Evolutionary conservation across 2,329 filamentous ascomycete species (phyloP).

Genomic region (Aciculosporium take): DNA sequence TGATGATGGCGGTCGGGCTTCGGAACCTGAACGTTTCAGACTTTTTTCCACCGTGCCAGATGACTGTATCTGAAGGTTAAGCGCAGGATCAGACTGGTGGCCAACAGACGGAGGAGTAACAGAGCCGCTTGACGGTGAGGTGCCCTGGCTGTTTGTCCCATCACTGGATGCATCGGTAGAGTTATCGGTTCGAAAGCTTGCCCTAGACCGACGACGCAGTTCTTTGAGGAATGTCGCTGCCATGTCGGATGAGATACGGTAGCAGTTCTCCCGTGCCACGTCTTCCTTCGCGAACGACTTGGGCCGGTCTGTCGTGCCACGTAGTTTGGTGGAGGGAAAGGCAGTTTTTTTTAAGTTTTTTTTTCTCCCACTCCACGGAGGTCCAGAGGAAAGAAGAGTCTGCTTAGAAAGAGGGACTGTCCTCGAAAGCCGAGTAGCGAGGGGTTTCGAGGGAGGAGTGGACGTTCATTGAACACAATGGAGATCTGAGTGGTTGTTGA

Average conservation of each 20-base stretch:
- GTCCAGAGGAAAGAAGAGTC: background rate
- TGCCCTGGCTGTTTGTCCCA: constrained; percentile 40
- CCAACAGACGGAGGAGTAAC: constrained; percentile 62
- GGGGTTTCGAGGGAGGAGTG: background rate
- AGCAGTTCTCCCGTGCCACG: constrained; percentile 1
- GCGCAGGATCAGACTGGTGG: constrained; percentile 49
- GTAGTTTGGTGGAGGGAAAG: background rate
- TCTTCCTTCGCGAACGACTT: background rate
- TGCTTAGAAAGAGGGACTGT: background rate
- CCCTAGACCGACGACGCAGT: constrained; percentile 61
- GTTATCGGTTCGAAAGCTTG: constrained; percentile 54
- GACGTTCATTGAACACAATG: background rate
- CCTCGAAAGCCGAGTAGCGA: background rate
- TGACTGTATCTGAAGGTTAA: constrained; percentile 46
- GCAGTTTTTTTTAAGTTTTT: too few species aligned
- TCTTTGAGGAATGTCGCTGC: constrained; percentile 58
- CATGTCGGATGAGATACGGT: constrained; percentile 25
- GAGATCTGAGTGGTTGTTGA: background rate
- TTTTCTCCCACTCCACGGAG: too few species aligned
- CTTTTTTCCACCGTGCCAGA: constrained; percentile 10
- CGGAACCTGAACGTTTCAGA: constrained; percentile 8
- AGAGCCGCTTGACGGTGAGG: constrained; percentile 52
- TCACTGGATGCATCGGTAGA: constrained; percentile 50
- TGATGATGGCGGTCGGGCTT: constrained; percentile 24
- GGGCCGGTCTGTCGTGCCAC: background rate